Evolutionary conservation across 345 rosid genomes (phyloP), one percentile per base, ranked within the genome.

Genomic region (Populus deltoides): DNA sequence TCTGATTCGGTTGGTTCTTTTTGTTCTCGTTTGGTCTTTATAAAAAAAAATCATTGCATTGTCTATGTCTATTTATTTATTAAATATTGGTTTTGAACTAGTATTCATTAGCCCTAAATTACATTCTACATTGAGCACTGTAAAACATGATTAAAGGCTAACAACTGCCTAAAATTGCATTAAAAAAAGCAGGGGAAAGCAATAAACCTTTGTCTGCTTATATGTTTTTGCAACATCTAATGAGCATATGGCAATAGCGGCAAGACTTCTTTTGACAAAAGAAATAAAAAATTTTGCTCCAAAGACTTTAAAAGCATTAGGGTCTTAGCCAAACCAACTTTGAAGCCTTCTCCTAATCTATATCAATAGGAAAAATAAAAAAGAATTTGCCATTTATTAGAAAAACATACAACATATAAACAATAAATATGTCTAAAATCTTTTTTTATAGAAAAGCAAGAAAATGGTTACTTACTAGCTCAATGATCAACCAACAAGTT

Each of bases 221-320:
- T 97, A 87, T 25, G 98, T 96, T 84, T 91, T 93, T 62, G 93
- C 97, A 65, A 96, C 99, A 87, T 93, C 99, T 72, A 96, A 86
- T 77, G 97, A 97, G 86, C 97, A 93, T 5, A 97, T 96, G 35
- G 94, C 83, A 73, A 87, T 97, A 75, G 93, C 97, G 73, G 97
- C 94, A 22, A 95, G 82, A 80, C 90, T 91, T 77, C 97, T 98
- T 4, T 94, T 97, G 33, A 91, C 81, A 83, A 93, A 93, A 35
- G 93, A 97, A 81, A 97, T 92, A 22, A 93, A 89, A 82, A 96
- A 93, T 78, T 93, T 96, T 63, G 94, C 94, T 78, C 94, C 94
- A 13, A 96, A 86, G 62, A 96, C 73, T 31, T 81, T 78, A n/a
- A 81, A 81, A 27, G 77, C 90, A 73, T 86, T 91, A 66, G 89